phyloP scores from a whole-genome alignment of 768 basidiomycete species.

The Cantharellus anzutake region DNA sequence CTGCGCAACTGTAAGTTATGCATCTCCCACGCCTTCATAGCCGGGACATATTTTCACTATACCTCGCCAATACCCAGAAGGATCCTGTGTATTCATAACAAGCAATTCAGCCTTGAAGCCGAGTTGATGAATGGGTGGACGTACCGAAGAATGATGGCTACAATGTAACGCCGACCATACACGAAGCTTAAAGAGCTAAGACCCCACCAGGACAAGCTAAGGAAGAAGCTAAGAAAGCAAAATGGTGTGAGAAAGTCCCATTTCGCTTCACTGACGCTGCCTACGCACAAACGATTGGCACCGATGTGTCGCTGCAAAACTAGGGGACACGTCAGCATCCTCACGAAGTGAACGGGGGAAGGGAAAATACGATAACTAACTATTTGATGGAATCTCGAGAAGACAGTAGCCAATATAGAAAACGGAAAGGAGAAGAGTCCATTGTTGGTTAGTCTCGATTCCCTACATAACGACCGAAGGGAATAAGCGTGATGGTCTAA shows the following conservation, averaged over 20 bases:
- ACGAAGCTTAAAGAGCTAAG: constrained; percentile 31
- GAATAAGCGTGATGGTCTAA: neutral
- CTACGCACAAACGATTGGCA: constrained; percentile 33
- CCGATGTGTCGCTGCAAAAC: constrained; percentile 38
- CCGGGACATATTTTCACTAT: too few relatives aligned
- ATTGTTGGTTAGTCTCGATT: constrained; percentile 32
- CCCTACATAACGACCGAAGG: constrained; percentile 17
- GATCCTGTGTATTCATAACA: neutral
- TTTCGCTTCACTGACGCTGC: neutral
- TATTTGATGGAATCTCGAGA: constrained; percentile 38
- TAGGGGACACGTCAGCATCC: constrained; percentile 8
- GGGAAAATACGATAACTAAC: constrained; percentile 12
- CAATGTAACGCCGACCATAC: constrained; percentile 35
- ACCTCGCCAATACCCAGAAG: neutral
- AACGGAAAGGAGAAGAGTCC: constrained; percentile 37
- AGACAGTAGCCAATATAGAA: constrained; percentile 44
- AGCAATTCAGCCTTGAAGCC: constrained; percentile 30
- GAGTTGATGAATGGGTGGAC: constrained; percentile 31
- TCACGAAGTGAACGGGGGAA: too few relatives aligned
- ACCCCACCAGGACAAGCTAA: constrained; percentile 35
- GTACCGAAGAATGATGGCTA: constrained; percentile 29
- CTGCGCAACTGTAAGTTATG: neutral
- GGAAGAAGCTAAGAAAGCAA: constrained; percentile 26
- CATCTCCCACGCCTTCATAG: too few relatives aligned
- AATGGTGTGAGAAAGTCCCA: neutral